Evolutionary conservation across 352 stramenopile genomes (phyloP), one percentile per base, ranked within the genome.

Genomic region (Thalassiosira pacifica): DNA sequence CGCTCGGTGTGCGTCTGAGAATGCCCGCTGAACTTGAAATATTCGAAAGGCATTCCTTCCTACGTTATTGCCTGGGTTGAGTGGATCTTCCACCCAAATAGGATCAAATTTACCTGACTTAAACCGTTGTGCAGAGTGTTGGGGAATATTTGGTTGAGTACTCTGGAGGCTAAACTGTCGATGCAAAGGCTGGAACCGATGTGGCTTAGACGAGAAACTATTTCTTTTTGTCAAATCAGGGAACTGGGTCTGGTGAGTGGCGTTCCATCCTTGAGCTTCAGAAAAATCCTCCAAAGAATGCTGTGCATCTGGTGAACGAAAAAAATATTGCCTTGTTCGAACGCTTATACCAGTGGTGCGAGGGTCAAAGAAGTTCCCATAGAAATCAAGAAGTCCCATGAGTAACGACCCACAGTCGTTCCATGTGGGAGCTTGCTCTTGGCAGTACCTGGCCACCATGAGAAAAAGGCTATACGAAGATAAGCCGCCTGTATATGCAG

Each of bases 381-480:
- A 99, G 81, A 99, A 99, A 73, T 99, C 97, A 10, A 99, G 92
- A 72, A 99, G 98, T 59, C 97, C 97, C 94, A 99, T 98, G 0
- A 99, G 91, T 69, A 99, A 93, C 42, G 98, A 96, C 27, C 97
- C 97, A 73, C 97, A 98, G 79, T 99, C 97, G 52, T 91, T 88
- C 65, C 86, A 88, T 18, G 87, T 86, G 19, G 78, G 78, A 18
- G 79, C 77, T 86, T 95, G 92, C 76, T 95, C 92, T 82, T 95
- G 92, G 10, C 98, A 92, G 81, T 98, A 99, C 18, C 97, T 95
- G 8, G 97, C 96, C 37, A 99, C 95, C 91, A 99, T 97, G 11
- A 99, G 86, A 34, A 99, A 94, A 11, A 99, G 87, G 57, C 97
- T 97, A 76, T 99, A 99, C 0, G 96, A 98, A 9, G 96, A 98